A percentile compares a stretch with the other conserved stretches of the same genome.
phyloP scores from a whole-genome alignment of 164 flowering plant species.

The Warburgia ugandensis region DNA sequence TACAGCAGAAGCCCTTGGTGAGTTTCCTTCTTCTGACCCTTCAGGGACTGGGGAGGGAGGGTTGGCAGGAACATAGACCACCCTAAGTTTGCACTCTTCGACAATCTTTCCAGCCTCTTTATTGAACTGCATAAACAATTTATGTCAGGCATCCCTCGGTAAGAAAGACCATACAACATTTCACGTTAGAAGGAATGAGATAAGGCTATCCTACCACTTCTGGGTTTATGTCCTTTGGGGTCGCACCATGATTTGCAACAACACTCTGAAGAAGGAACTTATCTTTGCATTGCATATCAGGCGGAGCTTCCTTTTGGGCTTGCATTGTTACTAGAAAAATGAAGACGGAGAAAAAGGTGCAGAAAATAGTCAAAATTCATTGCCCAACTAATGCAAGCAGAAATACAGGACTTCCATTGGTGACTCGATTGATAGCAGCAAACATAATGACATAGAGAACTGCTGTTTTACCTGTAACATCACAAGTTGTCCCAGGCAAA shows the following conservation, averaged over 20 bases:
- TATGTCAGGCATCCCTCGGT: not conserved
- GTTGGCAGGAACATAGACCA: constrained; percentile 67
- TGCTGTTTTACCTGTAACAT: constrained; percentile 81
- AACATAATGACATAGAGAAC: no score
- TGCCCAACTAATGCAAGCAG: no score
- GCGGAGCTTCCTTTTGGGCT: constrained; percentile 70
- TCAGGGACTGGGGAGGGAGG: constrained; percentile 97
- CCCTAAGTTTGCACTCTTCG: constrained; percentile 80
- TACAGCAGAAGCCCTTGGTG: constrained; percentile 49
- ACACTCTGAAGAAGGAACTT: constrained; percentile 82
- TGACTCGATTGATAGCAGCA: no score
- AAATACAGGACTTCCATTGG: no score
- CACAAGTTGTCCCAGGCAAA: constrained; percentile 52
- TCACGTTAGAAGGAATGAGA: not conserved
- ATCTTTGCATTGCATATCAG: constrained; percentile 85
- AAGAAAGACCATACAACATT: not conserved
- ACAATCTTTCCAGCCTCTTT: constrained; percentile 64
- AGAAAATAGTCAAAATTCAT: not conserved
- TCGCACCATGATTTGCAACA: constrained; percentile 35
- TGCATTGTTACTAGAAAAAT: constrained; percentile 69
- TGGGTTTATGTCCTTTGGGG: constrained; percentile 48
- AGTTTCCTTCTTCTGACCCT: constrained; percentile 80
- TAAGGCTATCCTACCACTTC: constrained; percentile 45
- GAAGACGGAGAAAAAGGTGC: not conserved
- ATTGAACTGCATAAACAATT: constrained; percentile 44